These are phyloP conservation scores for Symbiodinium pilosum DNA, from an alignment of 73 alveolate genomes.

Conservation along the genomic window DNA sequence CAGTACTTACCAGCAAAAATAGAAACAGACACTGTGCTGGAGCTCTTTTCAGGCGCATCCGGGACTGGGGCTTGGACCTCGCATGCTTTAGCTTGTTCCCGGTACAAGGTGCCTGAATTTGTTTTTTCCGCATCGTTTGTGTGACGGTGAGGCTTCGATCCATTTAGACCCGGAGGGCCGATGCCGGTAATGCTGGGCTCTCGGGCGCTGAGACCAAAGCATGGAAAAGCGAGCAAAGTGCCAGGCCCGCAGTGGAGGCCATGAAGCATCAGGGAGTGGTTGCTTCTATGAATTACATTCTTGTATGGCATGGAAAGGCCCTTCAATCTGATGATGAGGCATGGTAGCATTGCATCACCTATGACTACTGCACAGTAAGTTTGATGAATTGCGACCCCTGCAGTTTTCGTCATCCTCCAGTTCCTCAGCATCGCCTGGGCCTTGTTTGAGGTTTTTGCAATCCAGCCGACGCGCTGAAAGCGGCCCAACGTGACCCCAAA, in stretches of 20 bases:
- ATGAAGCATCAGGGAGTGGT: background rate
- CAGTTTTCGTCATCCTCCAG: background rate
- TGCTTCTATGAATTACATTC: background rate
- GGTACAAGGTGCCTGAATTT: no score
- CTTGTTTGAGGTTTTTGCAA: no score
- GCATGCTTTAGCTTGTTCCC: no score
- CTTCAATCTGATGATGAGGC: background rate
- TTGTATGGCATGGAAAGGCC: background rate
- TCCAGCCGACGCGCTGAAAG: no score
- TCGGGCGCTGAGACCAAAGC: background rate
- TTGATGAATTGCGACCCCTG: background rate
- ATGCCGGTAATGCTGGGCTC: background rate
- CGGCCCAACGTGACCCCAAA: no score
- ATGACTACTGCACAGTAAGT: no score
- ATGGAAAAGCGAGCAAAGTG: background rate
- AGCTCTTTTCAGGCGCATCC: constrained; percentile 3
- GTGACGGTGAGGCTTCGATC: background rate
- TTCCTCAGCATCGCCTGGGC: background rate
- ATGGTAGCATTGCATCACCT: background rate
- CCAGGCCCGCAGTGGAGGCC: background rate
- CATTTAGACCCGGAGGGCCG: background rate
- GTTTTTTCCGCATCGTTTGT: no score
- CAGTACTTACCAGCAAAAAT: no score
- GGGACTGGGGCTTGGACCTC: constrained; percentile 25
- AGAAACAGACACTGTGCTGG: no score